Base-by-base conservation (phyloP, 805 yeast species). In the Ogataea paradorogensis region DNA sequence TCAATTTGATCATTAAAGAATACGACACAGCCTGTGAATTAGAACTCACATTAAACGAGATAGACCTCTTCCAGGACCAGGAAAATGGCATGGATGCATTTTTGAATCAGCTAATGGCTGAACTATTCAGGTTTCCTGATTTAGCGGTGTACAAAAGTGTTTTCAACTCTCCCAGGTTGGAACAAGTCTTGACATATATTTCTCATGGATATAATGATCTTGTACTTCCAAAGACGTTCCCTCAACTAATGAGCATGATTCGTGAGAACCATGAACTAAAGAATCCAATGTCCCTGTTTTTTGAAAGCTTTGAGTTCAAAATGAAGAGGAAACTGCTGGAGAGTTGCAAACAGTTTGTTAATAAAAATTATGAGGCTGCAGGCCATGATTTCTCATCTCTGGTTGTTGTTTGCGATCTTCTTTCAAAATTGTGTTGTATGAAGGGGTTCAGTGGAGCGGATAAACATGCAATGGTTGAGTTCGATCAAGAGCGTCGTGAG, bases 371-470 rank as follows among this genome's bases (percentile, higher is more conserved):
- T 26, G 42, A 38, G 9, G 29, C 33, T 3, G 28, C 49, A 1
- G 28, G 21, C n/a, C 11, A 20, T 1, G 15, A 13, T 4, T 41
- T 50, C 10, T 25, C 27, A n/a, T 14, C 18, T 6, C 25, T 45
- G 7, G 31, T 40, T 13, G 30, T 33, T 3, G 50, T 40, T 4
- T 38, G 47, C 20, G 45, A 43, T 10, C 15, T 39, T 11, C 22
- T 46, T 11, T 15, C 42, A 5, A 47, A 44, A 24, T 29, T 47
- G 9, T 43, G 46, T 14, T 38, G 43, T 16, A 28, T 43, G 33
- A 43, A 36, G 15, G 44, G 48, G 7, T 47, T 41, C 31, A 41
- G 31, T 14, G 46, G 47, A 27, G 29, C 30, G 1, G 48, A 47
- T 15, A 47, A 38, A 18, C 42, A 35, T 11, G 30, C 38, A 3